A percentile compares a stretch with the other conserved stretches of the same genome.
phyloP scores from a whole-genome alignment of 257 asterid species.

The Ajuga chamaepitys region DNA sequence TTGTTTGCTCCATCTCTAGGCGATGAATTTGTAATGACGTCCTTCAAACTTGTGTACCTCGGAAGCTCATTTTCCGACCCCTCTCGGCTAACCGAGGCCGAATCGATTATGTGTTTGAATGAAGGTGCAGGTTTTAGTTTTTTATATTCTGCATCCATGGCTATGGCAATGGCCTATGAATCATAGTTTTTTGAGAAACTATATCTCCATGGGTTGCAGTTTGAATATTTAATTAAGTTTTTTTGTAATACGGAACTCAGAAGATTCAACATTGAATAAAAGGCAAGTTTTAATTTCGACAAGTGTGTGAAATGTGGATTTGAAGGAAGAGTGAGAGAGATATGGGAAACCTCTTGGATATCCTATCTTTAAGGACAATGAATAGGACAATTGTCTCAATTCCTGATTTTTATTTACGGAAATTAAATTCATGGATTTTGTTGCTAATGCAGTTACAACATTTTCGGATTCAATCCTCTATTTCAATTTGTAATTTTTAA shows the following conservation, averaged over 20 bases:
- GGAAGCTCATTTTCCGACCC: conserved; percentile 20
- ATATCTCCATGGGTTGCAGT: not conserved
- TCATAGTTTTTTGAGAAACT: not conserved
- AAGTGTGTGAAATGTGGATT: too few species aligned
- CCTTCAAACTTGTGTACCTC: conserved; percentile 51
- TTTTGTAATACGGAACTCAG: not conserved
- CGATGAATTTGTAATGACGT: conserved; percentile 25
- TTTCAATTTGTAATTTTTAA: too few species aligned
- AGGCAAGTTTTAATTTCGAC: too few species aligned
- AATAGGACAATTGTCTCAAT: too few species aligned
- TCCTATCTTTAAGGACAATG: too few species aligned
- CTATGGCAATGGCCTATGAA: not conserved
- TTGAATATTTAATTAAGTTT: not conserved
- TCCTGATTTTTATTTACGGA: too few species aligned
- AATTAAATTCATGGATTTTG: too few species aligned
- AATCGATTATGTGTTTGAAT: conserved; percentile 19
- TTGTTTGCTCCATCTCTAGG: conserved; percentile 7
- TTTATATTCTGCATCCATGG: conserved; percentile 19
- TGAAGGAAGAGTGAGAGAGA: too few species aligned
- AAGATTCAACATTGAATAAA: too few species aligned
- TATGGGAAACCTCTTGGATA: too few species aligned
- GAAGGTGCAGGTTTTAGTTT: conserved; percentile 26
- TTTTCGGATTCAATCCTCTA: too few species aligned
- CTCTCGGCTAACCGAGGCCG: conserved; percentile 10
- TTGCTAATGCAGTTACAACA: too few species aligned